A percentile compares a stretch with the other conserved stretches of the same genome.
Conservation (phyloP, 2,329 filamentous ascomycete genomes). For the Alternaria viburni region DNA sequence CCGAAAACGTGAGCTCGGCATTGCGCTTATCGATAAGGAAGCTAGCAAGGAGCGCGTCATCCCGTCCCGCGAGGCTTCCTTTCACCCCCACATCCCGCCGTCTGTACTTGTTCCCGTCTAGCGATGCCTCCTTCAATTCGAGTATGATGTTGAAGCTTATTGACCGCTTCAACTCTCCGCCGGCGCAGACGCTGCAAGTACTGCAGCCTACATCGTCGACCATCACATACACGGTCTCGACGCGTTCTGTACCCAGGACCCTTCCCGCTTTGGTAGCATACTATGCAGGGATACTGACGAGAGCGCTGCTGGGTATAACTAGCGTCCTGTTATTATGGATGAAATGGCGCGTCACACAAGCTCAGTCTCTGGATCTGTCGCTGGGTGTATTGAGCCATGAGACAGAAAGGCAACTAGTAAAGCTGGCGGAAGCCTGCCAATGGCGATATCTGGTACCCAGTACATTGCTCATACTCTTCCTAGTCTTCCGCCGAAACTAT, state of each 20-base stretch:
- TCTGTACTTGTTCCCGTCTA: not conserved
- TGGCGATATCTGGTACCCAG: slow-evolving; percentile 52
- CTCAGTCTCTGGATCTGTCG: slow-evolving; percentile 2
- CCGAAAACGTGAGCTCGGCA: not conserved
- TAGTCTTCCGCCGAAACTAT: slow-evolving; percentile 57
- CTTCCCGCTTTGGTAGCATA: slow-evolving; percentile 54
- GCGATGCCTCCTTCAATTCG: not conserved
- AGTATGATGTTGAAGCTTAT: slow-evolving; percentile 26
- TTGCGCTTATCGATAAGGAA: slow-evolving; percentile 8
- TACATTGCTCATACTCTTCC: slow-evolving; percentile 51
- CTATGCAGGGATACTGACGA: slow-evolving; percentile 53
- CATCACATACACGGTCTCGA: slow-evolving; percentile 91
- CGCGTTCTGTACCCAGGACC: slow-evolving; percentile 63
- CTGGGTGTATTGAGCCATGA: slow-evolving; percentile 9
- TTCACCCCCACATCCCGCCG: slow-evolving; percentile 7
- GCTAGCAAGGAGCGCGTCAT: slow-evolving; percentile 13
- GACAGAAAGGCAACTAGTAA: slow-evolving; percentile 31
- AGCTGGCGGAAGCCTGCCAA: slow-evolving; percentile 47
- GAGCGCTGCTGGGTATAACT: slow-evolving; percentile 52
- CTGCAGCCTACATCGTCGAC: slow-evolving; percentile 74
- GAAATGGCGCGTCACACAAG: slow-evolving; percentile 27
- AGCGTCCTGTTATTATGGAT: slow-evolving; percentile 48
- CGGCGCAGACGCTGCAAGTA: slow-evolving; percentile 30
- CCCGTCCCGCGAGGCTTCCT: not conserved
- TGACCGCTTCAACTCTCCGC: slow-evolving; percentile 35